Percentiles rank a stretch among this genome's conserved stretches.
phyloP scores from a whole-genome alignment of 805 yeast genomes.

The Zygosaccharomyces bailii region DNA sequence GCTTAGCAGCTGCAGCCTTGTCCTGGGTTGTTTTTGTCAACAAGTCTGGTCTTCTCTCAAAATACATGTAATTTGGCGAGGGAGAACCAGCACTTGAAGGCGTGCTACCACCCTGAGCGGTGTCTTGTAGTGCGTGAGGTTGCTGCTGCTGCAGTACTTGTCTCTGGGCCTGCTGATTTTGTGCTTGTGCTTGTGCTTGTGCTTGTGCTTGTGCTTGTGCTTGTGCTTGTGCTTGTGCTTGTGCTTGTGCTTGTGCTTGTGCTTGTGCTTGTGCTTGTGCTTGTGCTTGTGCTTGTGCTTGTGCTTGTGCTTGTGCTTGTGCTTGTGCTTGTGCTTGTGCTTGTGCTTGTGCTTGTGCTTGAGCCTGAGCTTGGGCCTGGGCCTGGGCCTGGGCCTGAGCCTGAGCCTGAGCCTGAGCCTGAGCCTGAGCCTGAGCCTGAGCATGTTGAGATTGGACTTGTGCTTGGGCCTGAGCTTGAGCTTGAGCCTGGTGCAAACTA shows the following conservation, averaged over 20 bases:
- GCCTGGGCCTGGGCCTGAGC: slow-evolving; percentile 21
- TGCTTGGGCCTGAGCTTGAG: slow-evolving; percentile 13
- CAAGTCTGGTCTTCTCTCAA: slow-evolving; percentile 79
- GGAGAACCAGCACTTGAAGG: slow-evolving; percentile 9
- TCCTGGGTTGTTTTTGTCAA: slow-evolving; percentile 75
- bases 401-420: slow-evolving; percentile 25
- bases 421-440: slow-evolving; percentile 28
- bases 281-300: slow-evolving; percentile 23
- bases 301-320: slow-evolving; percentile 24
- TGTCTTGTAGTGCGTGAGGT: slow-evolving; percentile 23
- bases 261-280: slow-evolving; percentile 20
- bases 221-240: slow-evolving; percentile 29
- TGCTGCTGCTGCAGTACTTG: slow-evolving; percentile 30
- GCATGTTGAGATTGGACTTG: slow-evolving; percentile 33
- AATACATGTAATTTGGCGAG: slow-evolving; percentile 53
- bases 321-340: slow-evolving; percentile 24
- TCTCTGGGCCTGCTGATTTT: slow-evolving; percentile 14
- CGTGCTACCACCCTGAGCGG: slow-evolving; percentile 21
- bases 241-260: slow-evolving; percentile 26
- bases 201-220: slow-evolving; percentile 30
- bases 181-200: slow-evolving; percentile 24
- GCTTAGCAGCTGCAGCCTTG: slow-evolving; percentile 76
- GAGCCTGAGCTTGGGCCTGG: no score
- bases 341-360: slow-evolving; percentile 25
- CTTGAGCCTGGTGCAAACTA: slow-evolving; percentile 21